Base-by-base conservation (phyloP, 257 asterid species). In the Lithospermum erythrorhizon region DNA sequence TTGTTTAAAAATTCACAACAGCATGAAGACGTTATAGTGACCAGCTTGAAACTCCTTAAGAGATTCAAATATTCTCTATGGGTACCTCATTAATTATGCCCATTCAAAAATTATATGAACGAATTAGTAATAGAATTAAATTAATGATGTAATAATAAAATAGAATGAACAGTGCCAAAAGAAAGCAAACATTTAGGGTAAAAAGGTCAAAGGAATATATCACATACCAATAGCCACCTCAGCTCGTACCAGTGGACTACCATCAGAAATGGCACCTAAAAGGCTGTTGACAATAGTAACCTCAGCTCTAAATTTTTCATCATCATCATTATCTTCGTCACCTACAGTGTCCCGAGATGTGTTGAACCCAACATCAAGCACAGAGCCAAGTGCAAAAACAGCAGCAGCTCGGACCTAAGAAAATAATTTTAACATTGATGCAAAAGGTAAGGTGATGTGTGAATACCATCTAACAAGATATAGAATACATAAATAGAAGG, bases 211-310 rank as follows among this genome's bases (percentile, higher is more conserved):
- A 66, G n/a, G 8, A 65, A 66, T 14, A 61, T 47, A 45, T 54
- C 27, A 68, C 94, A 65, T 84, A 93, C 98, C 97, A 68, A 87
- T 89, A 63, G 97, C 96, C 69, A 87, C 99, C 87, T 93, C 99
- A 19, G 95, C 96, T 47, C 99, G 94, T 48, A 93, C 99, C 66
- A 89, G 78, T 27, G 99, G 96, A 77, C 97, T 93, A 70, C 99
- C 99, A 69, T 93, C 99, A 61, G 96, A 84, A 69, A 77, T 90
- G 73, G 79, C 89, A 78, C 75, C 80, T 62, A 89, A 47, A 65
- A 93, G 87, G 83, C 78, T 83, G 70, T 83, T 89, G 62, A 89
- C 70, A 59, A 89, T 79, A 78, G 75, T 69, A 53, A 80, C 89
- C 76, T 87, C 95, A 74, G 86, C 84, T 83, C 78, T 82, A 68